Base-by-base conservation (phyloP, 2,329 filamentous ascomycete species). In the Dendrostoma leiphaemia region DNA sequence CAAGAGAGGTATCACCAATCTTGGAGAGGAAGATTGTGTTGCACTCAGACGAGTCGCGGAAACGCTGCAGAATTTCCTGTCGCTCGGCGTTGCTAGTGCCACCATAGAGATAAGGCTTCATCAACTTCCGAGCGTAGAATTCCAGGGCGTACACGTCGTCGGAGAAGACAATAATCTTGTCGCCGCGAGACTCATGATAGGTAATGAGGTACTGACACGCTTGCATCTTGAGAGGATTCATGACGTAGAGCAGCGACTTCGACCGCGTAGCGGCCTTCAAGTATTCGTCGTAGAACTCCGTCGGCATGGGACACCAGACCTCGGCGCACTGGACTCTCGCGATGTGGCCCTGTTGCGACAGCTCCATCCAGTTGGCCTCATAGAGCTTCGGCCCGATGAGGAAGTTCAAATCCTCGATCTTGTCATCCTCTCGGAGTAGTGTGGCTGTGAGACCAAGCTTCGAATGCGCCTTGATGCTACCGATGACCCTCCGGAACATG, bases 301-400 rank as follows among this genome's bases (percentile, higher is more conserved):
- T 94, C 0, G 94, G 96, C 94, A 99, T 99, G 2, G 93, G 91
- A 67, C 94, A 99, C 94, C 94, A 99, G 6, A 99, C 94, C 71
- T 99, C 94, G 13, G 94, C 94, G 70, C 94, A 99, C 70, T 99
- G 94, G 2, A 99, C 94, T 62, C 91, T 88, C 32, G 94, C 94
- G 69, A 99, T 99, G 67, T 97, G 92, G 1, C 94, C 94, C 71
- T 97, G 91, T 65, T 97, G 90, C 1, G 93, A 94, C 37, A 99
- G 82, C 70, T 99, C 94, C 86, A 97, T 96, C 94, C 94, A 99
- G 69, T 99, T 99, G 26, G 94, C 94, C 71, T 99, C 94, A 67
- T 96, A 99, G 0, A 99, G 78, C 70, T 99, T 99, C 0, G 94
- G 94, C 0, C 94, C 94, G 64, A 99, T 97, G 55, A 99, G 75